These are phyloP conservation scores for Microthlaspi erraticum DNA, from an alignment of 345 rosid genomes.

Conservation along the genomic window DNA sequence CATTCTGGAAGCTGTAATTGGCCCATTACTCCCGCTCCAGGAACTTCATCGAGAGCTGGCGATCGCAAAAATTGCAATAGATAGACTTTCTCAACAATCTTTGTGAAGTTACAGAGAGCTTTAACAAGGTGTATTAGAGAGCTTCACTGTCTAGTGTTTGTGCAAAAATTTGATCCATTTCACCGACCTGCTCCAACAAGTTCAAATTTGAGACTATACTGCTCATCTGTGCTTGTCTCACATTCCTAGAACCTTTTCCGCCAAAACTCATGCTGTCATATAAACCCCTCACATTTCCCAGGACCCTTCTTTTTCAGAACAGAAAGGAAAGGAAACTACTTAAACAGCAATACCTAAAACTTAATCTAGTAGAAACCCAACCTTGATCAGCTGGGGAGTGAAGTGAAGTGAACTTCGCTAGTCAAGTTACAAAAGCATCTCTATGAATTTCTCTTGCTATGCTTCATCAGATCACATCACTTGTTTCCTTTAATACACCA, in stretches of 20 bases:
- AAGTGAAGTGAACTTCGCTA: no score
- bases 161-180: conserved; percentile 93
- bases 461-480: no score
- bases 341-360: background rate
- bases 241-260: conserved; percentile 61
- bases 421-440: no score
- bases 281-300: conserved; percentile 71
- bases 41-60: conserved; percentile 96
- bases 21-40: conserved; percentile 95
- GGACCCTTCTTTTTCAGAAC: conserved; percentile 77
- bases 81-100: conserved; percentile 98
- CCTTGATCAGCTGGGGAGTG: no score
- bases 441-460: no score
- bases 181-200: conserved; percentile 94
- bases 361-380: no score
- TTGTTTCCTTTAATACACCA: no score
- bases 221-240: conserved; percentile 71
- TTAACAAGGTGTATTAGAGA: conserved; percentile 87
- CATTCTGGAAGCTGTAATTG: conserved; percentile 97
- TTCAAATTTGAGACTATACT: conserved; percentile 76
- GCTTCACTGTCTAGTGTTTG: conserved; percentile 96
- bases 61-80: conserved; percentile 97
- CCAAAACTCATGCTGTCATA: conserved; percentile 77
- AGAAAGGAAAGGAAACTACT: conserved; percentile 27
- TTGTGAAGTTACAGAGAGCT: conserved; percentile 98